A percentile compares a stretch with the other conserved stretches of the same genome.
Evolutionary conservation across 176 grass and related monocot genomes (phyloP).

Genomic region (Triticum turgidum): DNA sequence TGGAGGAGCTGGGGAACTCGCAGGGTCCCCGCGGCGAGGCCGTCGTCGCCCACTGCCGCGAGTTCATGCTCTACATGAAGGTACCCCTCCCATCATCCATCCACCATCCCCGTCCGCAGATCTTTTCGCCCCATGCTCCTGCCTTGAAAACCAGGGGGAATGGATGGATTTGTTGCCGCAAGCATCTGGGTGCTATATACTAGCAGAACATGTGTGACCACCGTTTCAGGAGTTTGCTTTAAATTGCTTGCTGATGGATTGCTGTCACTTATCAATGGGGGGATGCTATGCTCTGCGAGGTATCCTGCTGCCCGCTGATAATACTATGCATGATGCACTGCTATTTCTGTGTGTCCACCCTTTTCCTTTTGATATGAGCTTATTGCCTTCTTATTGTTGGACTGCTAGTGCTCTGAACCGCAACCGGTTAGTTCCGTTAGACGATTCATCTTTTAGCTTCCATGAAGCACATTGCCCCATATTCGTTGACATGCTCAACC

Average conservation of each 20-base stretch:
- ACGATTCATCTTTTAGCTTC: neutral
- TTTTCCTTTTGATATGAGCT: too few relatives aligned
- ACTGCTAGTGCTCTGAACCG: neutral
- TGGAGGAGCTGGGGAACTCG: conserved; percentile 85
- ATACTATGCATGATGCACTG: neutral
- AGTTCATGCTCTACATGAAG: conserved; percentile 83
- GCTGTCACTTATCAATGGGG: neutral
- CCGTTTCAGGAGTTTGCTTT: neutral
- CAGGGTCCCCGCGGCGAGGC: conserved; percentile 49
- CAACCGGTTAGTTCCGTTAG: neutral
- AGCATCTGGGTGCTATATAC: neutral
- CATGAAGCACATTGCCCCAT: neutral
- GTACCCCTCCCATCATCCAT: conserved; percentile 42
- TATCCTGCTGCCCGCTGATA: neutral
- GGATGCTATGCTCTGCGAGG: too few relatives aligned
- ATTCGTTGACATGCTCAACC: neutral
- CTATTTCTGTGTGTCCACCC: neutral
- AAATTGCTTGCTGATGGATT: neutral
- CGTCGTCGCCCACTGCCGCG: conserved; percentile 59
- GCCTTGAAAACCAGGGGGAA: neutral
- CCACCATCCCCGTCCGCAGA: neutral
- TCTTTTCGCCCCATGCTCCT: neutral
- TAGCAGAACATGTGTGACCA: neutral
- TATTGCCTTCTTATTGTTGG: neutral
- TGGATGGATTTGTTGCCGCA: neutral